Conservation (phyloP, 2,329 filamentous ascomycete species). For the Eurotiales sp. region DNA sequence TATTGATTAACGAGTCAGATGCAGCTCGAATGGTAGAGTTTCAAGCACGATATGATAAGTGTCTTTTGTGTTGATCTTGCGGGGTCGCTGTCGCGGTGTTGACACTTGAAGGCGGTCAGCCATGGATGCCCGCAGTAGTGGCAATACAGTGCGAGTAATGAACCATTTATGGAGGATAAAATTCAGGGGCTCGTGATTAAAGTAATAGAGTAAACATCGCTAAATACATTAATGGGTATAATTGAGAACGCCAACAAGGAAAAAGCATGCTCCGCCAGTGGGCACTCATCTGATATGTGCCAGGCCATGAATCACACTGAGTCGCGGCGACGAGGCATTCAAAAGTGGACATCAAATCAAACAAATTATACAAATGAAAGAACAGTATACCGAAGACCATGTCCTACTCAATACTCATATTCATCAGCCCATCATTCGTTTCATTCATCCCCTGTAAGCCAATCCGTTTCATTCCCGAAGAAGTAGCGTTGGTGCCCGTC, state of each 20-base stretch:
- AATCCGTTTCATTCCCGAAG: slow-evolving; percentile 59
- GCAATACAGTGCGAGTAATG: too few species aligned
- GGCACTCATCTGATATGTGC: too few species aligned
- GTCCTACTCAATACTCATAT: slow-evolving; percentile 88
- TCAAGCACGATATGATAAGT: not conserved
- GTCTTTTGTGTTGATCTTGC: slow-evolving; percentile 3
- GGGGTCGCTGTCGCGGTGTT: slow-evolving; percentile 3
- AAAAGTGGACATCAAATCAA: not conserved
- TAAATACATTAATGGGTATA: slow-evolving; percentile 1
- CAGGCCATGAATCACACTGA: too few species aligned
- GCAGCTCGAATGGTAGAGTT: not conserved
- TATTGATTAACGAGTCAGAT: not conserved
- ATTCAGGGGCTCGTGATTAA: not conserved
- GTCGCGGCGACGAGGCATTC: too few species aligned
- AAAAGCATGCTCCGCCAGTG: too few species aligned
- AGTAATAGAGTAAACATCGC: not conserved
- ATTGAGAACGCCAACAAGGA: not conserved
- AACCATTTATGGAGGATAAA: not conserved
- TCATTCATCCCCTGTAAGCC: slow-evolving; percentile 92
- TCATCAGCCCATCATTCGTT: slow-evolving; percentile 92
- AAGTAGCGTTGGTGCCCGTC: slow-evolving; percentile 36
- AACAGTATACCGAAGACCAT: too few species aligned
- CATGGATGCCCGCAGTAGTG: too few species aligned
- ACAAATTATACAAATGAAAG: too few species aligned
- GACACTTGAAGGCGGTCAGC: slow-evolving; percentile 10